Evolutionary conservation across 2,329 filamentous ascomycete species (phyloP).

Genomic region (Rutstroemia sp.): DNA sequence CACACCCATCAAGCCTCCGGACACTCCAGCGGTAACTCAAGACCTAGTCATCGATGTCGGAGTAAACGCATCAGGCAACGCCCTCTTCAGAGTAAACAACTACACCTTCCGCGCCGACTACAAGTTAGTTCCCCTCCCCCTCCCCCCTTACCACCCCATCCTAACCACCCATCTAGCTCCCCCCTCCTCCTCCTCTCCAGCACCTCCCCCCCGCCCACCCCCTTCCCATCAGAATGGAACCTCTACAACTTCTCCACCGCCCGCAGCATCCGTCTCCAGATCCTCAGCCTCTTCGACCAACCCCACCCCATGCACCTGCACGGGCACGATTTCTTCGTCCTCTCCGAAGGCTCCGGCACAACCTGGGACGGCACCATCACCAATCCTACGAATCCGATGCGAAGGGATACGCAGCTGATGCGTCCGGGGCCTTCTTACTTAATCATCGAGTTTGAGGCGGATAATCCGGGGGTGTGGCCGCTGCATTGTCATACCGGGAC

Average conservation of each 20-base stretch:
- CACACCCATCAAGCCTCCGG: not conserved
- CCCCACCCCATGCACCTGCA: conserved; percentile 63
- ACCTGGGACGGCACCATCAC: conserved; percentile 25
- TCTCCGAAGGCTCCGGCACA: conserved; percentile 40
- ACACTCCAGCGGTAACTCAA: conserved; percentile 5
- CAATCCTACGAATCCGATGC: conserved; percentile 41
- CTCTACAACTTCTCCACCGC: conserved; percentile 37
- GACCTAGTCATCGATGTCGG: conserved; percentile 3
- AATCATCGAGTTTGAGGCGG: conserved; percentile 38
- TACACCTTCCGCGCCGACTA: conserved; percentile 5
- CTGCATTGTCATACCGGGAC: conserved; percentile 43
- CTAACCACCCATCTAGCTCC: not conserved
- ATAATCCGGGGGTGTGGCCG: conserved; percentile 47
- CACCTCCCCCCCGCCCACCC: conserved; percentile 42
- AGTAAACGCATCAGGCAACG: conserved; percentile 1
- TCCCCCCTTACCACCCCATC: too few species aligned
- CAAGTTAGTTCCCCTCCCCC: not conserved
- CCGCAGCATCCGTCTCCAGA: not conserved
- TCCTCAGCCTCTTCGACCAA: conserved; percentile 34
- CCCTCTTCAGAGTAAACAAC: conserved; percentile 6
- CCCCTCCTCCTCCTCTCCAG: conserved; percentile 32
- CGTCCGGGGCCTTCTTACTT: conserved; percentile 26
- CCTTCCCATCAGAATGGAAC: conserved; percentile 41
- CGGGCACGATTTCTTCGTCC: conserved; percentile 64
- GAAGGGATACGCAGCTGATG: conserved; percentile 44